Base-by-base conservation (phyloP, 2,329 filamentous ascomycete species). In the Aspergillus amoenus region DNA sequence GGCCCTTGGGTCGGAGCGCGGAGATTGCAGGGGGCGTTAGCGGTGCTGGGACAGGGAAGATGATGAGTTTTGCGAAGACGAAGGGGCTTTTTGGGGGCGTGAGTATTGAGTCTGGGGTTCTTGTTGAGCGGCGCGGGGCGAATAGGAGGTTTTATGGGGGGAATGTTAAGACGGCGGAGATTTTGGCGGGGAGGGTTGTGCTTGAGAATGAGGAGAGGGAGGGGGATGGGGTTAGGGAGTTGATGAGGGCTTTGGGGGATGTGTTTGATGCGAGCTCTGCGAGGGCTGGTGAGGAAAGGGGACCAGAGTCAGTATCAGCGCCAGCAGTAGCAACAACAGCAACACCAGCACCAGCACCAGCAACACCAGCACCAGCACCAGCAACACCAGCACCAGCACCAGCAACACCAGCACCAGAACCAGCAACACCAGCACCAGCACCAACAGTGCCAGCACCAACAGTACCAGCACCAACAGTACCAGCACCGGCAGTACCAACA, bases 61-160 rank as follows among this genome's bases (percentile, higher is more conserved):
- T 97, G 52, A 97, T 97, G 80, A 89, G 90, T 67, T 99, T 97
- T 81, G 93, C 88, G 73, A 97, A 96, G 79, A 97, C 93, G 8
- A 96, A 96, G 78, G 94, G 94, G 9, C 77, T 97, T 24, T 99
- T 97, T 68, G 94, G 93, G 3, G 94, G 94, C 66, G 90, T 97
- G 39, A 94, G 89, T 61, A 78, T 97, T 59, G 94, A 99, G 73
- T 93, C 93, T 12, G 92, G 88, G 51, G 89, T 89, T 37, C 87
- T 99, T 62, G 89, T 97, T 61, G 94, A 97, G 78, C 86, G 93
- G 59, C 87, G 91, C 75, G 91, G 96, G 74, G 93, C 93, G 63
- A 97, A 97, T 73, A 88, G 93, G 78, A 96, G 95, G 78, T 83
- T 99, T 56, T 99, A 99, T 74, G 89, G 91, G 57, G 84, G 87